Base-by-base conservation (phyloP, 148 eudicot species). In the Agrostemma githago region DNA sequence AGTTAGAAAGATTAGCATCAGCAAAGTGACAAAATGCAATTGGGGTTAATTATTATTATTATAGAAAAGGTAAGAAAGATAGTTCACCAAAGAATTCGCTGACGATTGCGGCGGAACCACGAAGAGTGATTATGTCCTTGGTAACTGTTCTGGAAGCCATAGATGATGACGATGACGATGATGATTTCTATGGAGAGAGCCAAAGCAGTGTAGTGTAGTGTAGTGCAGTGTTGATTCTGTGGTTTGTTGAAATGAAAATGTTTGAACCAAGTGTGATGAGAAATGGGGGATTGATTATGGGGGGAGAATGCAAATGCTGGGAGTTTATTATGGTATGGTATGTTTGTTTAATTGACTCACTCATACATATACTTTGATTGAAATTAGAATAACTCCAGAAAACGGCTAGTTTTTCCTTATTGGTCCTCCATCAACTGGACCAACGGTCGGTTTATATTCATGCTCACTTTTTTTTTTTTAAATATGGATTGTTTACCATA, bases 91-190 rank as follows among this genome's bases (percentile, higher is more conserved):
- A 93, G 74, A 91, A 93, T 76, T 93, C 98, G 78, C 95, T 85
- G 10, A 91, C 98, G 10, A 93, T 93, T 8, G 98, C 98, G 21
- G 98, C 88, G 0, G 98, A 93, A 59, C 98, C 98, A 51, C 91
- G 91, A 37, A 93, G 98, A 56, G 98, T 93, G 81, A 93, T 93
- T 46, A 93, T 87, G 71, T 93, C 98, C 74, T 93, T 93, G n/a
- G 91, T 78, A 20, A 83, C 89, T 7, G 92, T 82, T 87, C 76
- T 88, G 37, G 98, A 91, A 81, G 96, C 97, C 97, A 94, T 93
- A 12, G 67, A 53, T 60, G 54, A 41, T 6, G 8, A 5, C 0
- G 64, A 54, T 41, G 34, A 21, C 12, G 20, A 34, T 62, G 12
- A 34, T 12, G 43, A 62, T 37, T 5, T 26, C 1, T 26, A 26